These are phyloP conservation scores for Trifolium fragiferum DNA, from an alignment of 306 rosid species.

Conservation along the genomic window DNA sequence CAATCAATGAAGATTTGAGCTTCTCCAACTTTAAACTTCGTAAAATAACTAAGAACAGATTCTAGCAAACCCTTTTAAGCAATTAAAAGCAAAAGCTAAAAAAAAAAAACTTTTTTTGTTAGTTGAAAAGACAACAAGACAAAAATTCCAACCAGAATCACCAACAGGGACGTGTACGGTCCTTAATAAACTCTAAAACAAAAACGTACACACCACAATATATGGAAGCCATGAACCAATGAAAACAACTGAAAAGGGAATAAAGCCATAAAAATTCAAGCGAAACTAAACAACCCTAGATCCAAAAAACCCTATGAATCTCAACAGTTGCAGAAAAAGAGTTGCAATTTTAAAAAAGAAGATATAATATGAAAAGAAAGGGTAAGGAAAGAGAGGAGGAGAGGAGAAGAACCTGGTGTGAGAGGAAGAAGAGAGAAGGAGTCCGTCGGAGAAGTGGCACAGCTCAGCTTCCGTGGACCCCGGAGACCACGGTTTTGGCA, in stretches of 20 bases:
- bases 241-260: background rate
- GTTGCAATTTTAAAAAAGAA: too few relatives aligned
- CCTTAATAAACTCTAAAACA: background rate
- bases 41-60: constrained; percentile 19
- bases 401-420: background rate
- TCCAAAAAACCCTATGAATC: constrained; percentile 1
- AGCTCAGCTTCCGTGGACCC: constrained; percentile 21
- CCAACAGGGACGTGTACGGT: background rate
- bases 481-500: background rate
- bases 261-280: constrained; percentile 6
- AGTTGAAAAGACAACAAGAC: background rate
- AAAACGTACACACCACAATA: background rate
- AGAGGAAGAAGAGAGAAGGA: constrained; percentile 18
- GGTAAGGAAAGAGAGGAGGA: background rate
- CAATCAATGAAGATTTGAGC: constrained; percentile 21
- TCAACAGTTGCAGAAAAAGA: background rate
- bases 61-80: constrained; percentile 9
- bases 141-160: background rate
- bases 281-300: background rate
- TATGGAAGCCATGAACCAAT: background rate
- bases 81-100: background rate
- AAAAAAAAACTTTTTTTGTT: background rate
- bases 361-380: background rate
- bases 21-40: constrained; percentile 18
- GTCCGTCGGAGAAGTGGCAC: constrained; percentile 11